These are phyloP conservation scores for Lippia alba DNA, from an alignment of 305 asterid species.

Conservation along the genomic window DNA sequence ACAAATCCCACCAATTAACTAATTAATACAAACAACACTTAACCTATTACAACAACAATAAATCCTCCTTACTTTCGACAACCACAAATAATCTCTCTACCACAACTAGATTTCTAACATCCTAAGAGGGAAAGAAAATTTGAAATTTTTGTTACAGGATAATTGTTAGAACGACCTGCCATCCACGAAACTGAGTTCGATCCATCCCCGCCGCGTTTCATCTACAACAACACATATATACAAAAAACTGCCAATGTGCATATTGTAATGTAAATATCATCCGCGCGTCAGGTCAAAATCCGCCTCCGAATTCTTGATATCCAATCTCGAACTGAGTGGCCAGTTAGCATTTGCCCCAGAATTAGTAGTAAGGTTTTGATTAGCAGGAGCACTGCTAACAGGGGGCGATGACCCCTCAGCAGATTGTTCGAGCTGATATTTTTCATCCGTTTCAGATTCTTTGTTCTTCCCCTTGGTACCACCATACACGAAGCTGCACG, in stretches of 20 bases:
- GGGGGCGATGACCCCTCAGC: conserved; percentile 51
- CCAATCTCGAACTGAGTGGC: conserved; percentile 62
- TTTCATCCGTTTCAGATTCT: conserved; percentile 48
- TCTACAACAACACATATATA: conserved; percentile 73
- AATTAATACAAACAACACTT: conserved; percentile 27
- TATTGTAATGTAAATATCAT: conserved; percentile 51
- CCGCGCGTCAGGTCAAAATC: conserved; percentile 87
- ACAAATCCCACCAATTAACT: conserved; percentile 42
- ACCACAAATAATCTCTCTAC: conserved; percentile 32
- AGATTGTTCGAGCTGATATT: conserved; percentile 39
- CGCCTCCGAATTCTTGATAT: conserved; percentile 59
- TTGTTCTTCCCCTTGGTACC: conserved; percentile 61
- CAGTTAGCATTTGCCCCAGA: conserved; percentile 51
- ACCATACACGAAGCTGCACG: conserved; percentile 88
- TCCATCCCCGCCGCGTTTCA: conserved; percentile 45
- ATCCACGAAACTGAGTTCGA: not conserved
- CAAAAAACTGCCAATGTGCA: conserved; percentile 49
- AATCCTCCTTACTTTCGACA: conserved; percentile 12
- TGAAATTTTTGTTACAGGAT: conserved; percentile 30
- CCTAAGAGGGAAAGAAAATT: conserved; percentile 31
- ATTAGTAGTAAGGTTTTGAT: conserved; percentile 48
- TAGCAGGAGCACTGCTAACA: conserved; percentile 35
- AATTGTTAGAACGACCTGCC: conserved; percentile 39
- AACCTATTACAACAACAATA: conserved; percentile 28
- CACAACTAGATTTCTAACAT: conserved; percentile 21